Percentiles rank a stretch among this genome's conserved stretches.
Evolutionary conservation across 441 rosid genomes (phyloP).

Genomic region (Euphorbia celastroides): DNA sequence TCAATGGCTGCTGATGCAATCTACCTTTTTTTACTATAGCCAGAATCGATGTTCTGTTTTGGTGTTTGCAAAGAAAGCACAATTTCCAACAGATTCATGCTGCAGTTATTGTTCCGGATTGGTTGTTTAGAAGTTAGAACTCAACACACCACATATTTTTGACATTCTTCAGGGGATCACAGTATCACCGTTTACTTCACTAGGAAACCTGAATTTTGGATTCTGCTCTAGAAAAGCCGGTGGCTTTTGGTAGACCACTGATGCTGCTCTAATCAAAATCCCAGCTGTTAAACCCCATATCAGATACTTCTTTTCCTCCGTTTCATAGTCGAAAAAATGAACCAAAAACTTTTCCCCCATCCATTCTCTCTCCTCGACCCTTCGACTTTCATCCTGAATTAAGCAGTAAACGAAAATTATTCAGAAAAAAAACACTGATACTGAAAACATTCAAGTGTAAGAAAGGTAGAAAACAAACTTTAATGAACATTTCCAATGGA

Average conservation of each 20-base stretch:
- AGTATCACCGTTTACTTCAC: conserved; percentile 33
- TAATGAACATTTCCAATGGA: conserved; percentile 88
- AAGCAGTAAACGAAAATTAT: conserved; percentile 5
- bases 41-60: background rate
- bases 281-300: conserved; percentile 96
- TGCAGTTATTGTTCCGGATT: conserved; percentile 12
- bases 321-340: conserved; percentile 67
- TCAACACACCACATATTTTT: background rate
- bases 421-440: conserved; percentile 5
- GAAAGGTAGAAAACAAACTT: conserved; percentile 51
- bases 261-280: conserved; percentile 82
- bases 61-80: background rate
- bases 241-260: conserved; percentile 58
- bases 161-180: conserved; percentile 27
- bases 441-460: background rate
- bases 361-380: conserved; percentile 76
- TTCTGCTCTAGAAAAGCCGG: conserved; percentile 66
- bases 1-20: background rate
- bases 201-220: conserved; percentile 64
- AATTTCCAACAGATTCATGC: background rate
- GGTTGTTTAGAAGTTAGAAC: conserved; percentile 12
- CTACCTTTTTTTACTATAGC: background rate
- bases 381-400: conserved; percentile 68
- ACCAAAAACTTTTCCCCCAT: conserved; percentile 75
- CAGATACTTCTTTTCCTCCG: conserved; percentile 43